Base-by-base conservation (phyloP, 2,329 filamentous ascomycete genomes). In the Trichoderma guizhouense region DNA sequence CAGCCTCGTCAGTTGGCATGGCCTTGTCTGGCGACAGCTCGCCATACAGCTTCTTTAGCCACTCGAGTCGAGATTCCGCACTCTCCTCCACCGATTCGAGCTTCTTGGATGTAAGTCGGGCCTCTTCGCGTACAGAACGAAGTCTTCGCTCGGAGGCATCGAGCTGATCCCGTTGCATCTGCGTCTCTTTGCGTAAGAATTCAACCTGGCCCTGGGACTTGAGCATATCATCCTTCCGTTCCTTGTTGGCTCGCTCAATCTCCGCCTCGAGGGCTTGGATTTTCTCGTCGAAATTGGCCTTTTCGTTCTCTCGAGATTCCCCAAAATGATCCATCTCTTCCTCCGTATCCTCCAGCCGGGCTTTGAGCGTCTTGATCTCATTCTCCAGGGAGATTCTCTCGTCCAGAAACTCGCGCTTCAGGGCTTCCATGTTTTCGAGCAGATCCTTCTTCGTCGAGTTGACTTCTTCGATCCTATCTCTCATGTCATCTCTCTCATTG, bases 371-470 rank as follows among this genome's bases (percentile, higher is more conserved):
- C 76, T 90, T 91, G 71, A 96, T 90, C 79, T 98, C 95, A 18
- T 89, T 86, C 76, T 97, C 93, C 0, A 98, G 85, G 11, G 91
- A 92, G 77, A 92, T 93, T 51, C 96, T 90, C 81, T 98, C 95
- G 64, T 91, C 90, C 43, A 92, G 86, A 76, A 97, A 98, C 78
- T 98, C 96, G 30, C 90, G 90, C 81, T 98, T 94, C 75, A 97
- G 89, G 14, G 95, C 92, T 78, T 98, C 94, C 84, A 99, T 93
- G 78, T 99, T 99, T 75, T 93, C 92, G 82, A 99, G 90, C 11
- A 99, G 88, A 80, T 98, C 96, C 76, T 93, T 92, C 81, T 99
- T 99, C 1, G 93, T 98, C 3, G 93, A 95, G 76, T 96, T 93
- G 7, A 90, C 93, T 80, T 98, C 95, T 74, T 96, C 90, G 73